Percentiles rank a stretch among this genome's conserved stretches.
Evolutionary conservation across 108 stramenopile species (phyloP).

Genomic region (Stephanodiscus triporus): DNA sequence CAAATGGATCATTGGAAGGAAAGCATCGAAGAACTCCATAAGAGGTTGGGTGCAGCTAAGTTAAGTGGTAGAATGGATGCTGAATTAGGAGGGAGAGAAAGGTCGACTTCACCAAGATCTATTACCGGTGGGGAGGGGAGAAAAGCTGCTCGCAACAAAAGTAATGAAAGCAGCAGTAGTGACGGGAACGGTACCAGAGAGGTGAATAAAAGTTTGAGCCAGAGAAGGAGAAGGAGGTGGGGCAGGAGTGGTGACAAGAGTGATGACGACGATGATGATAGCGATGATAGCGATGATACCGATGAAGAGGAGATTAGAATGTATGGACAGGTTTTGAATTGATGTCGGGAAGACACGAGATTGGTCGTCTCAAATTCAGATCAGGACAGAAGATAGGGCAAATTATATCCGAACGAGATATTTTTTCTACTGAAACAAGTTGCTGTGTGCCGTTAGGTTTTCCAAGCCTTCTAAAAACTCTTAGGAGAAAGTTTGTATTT

Average conservation of each 20-base stretch:
- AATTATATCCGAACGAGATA: too few relatives aligned
- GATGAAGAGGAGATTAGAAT: neutral
- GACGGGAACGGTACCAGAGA: neutral
- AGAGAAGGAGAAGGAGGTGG: too few relatives aligned
- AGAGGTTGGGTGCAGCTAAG: conserved; percentile 21
- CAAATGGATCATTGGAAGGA: conserved; percentile 39
- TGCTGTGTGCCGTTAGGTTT: too few relatives aligned
- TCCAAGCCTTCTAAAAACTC: too few relatives aligned
- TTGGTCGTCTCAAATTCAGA: too few relatives aligned
- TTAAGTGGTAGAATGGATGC: conserved; percentile 27
- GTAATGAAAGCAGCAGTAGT: neutral
- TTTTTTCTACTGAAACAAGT: too few relatives aligned
- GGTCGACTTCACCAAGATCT: too few relatives aligned
- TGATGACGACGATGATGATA: too few relatives aligned
- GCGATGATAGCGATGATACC: neutral
- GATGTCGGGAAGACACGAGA: too few relatives aligned
- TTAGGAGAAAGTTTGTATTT: too few relatives aligned
- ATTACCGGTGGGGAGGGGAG: neutral
- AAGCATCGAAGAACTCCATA: conserved; percentile 19
- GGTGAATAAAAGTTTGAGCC: neutral
- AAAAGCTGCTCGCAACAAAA: neutral
- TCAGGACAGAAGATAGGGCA: too few relatives aligned
- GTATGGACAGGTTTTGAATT: neutral
- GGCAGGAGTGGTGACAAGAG: too few relatives aligned
- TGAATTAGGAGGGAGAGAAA: neutral